phyloP scores from a whole-genome alignment of 352 stramenopile species.

The Globisporangium heterothallicum region DNA sequence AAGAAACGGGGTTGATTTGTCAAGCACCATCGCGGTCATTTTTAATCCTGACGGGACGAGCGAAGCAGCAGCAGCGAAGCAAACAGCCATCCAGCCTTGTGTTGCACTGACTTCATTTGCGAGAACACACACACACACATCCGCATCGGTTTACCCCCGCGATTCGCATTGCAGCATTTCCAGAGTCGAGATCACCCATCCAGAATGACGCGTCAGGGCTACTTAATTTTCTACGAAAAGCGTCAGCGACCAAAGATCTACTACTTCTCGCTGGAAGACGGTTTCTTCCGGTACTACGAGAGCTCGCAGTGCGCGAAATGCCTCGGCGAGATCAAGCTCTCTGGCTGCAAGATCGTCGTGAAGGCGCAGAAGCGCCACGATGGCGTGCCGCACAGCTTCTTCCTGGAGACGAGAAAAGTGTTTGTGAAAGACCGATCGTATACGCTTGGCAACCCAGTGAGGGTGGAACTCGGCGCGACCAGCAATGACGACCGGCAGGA shows the following conservation, averaged over 20 bases:
- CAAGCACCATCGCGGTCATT: no score
- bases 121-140: no score
- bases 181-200: no score
- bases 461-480: slow-evolving; percentile 60
- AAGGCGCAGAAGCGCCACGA: slow-evolving; percentile 73
- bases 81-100: no score
- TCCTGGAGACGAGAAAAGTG: slow-evolving; percentile 76
- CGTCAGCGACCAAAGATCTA: slow-evolving; percentile 35
- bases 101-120: no score
- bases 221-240: slow-evolving; percentile 75
- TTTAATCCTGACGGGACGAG: no score
- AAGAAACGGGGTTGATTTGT: no score
- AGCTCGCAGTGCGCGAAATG: slow-evolving; percentile 27
- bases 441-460: slow-evolving; percentile 54
- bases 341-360: slow-evolving; percentile 76
- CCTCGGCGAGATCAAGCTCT: slow-evolving; percentile 66
- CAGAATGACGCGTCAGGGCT: slow-evolving; percentile 68
- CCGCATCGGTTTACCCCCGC: no score
- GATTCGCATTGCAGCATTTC: neutral
- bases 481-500: slow-evolving; percentile 68
- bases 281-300: slow-evolving; percentile 69
- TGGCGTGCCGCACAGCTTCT: slow-evolving; percentile 71
- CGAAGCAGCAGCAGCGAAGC: no score
- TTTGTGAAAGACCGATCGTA: slow-evolving; percentile 85
- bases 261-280: slow-evolving; percentile 81